Percentiles rank a stretch among this genome's conserved stretches.
phyloP scores from a whole-genome alignment of 768 basidiomycete genomes.

The Boletus huronensis region DNA sequence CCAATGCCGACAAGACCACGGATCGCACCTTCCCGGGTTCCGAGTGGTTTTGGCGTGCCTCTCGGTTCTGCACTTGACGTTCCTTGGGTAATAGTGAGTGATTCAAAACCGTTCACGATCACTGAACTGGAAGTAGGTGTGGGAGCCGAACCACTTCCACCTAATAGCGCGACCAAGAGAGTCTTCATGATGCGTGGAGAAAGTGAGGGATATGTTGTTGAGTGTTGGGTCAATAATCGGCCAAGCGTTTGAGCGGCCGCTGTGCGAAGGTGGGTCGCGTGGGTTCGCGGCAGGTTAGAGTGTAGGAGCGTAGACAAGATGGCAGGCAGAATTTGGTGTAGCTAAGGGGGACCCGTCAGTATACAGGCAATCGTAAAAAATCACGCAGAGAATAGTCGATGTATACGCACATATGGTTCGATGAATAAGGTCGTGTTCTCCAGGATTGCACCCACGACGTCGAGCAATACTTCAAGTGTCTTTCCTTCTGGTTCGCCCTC shows the following conservation, averaged over 20 bases:
- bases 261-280: conserved; percentile 67
- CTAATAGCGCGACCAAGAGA: conserved; percentile 77
- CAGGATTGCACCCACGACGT: conserved; percentile 79
- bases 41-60: conserved; percentile 55
- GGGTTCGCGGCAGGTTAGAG: conserved; percentile 70
- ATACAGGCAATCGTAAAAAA: neutral
- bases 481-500: conserved; percentile 65
- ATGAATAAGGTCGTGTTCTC: conserved; percentile 88
- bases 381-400: neutral
- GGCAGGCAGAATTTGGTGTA: conserved; percentile 94
- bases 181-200: conserved; percentile 93
- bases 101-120: conserved; percentile 27
- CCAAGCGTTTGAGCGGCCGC: conserved; percentile 83
- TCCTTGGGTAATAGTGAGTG: conserved; percentile 20
- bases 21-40: conserved; percentile 87
- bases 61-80: conserved; percentile 40
- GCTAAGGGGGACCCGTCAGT: conserved; percentile 40
- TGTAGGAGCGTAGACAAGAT: conserved; percentile 90
- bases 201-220: conserved; percentile 85
- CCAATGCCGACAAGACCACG: conserved; percentile 83
- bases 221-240: conserved; percentile 74
- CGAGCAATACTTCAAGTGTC: conserved; percentile 76
- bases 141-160: conserved; percentile 16
- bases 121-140: conserved; percentile 10
- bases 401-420: conserved; percentile 86